Evolutionary conservation across 768 basidiomycete genomes (phyloP).

Genomic region (Termitomyces sp.): DNA sequence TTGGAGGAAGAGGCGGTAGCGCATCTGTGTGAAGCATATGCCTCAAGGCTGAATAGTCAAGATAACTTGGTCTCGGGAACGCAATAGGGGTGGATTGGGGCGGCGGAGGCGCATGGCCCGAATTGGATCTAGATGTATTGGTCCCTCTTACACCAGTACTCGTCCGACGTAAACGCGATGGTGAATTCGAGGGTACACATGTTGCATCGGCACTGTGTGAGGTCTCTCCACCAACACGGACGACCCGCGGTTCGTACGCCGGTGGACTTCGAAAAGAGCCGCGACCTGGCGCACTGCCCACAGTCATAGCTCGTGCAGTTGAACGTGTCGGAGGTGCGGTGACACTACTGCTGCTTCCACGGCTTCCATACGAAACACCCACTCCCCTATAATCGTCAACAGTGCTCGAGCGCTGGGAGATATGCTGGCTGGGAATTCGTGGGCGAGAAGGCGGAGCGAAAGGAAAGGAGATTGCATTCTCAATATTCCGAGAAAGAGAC

Average conservation of each 20-base stretch:
- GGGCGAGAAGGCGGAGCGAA: conserved; percentile 37
- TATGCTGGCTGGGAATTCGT: conserved; percentile 28
- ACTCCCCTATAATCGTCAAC: conserved; percentile 30
- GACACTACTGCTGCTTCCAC: conserved; percentile 22
- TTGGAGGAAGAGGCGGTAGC: conserved; percentile 28
- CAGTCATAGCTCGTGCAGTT: conserved; percentile 39
- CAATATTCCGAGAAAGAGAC: conserved; percentile 53
- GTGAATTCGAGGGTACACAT: conserved; percentile 38
- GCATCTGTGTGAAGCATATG: conserved; percentile 59
- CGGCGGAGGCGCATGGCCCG: conserved; percentile 21
- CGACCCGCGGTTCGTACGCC: conserved; percentile 61
- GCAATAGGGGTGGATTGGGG: conserved; percentile 26
- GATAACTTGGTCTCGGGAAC: conserved; percentile 67
- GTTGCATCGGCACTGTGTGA: conserved; percentile 34
- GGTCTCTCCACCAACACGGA: conserved; percentile 44
- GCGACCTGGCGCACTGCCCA: conserved; percentile 25
- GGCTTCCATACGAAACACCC: conserved; percentile 32
- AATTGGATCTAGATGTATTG: conserved; percentile 22
- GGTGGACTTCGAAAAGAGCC: conserved; percentile 24
- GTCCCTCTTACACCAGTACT: conserved; percentile 27
- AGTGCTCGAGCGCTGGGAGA: conserved; percentile 18
- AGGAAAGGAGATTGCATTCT: conserved; percentile 61
- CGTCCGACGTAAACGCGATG: conserved; percentile 41
- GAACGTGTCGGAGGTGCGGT: conserved; percentile 29
- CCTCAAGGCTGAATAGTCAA: conserved; percentile 71